phyloP scores from a whole-genome alignment of 1,284 basidiomycete species.

The Ceratobasidium sp. region DNA sequence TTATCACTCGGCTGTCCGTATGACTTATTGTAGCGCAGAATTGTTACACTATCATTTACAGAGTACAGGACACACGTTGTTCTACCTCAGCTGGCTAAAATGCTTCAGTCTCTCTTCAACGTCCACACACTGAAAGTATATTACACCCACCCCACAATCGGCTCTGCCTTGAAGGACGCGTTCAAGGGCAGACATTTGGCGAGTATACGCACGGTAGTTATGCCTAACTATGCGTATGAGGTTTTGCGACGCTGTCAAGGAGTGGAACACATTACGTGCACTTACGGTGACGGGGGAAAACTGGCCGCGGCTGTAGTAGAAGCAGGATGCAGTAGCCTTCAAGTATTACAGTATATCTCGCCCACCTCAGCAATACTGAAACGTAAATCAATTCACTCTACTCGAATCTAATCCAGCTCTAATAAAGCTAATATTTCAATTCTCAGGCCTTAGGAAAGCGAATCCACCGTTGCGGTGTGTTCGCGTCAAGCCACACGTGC shows the following conservation, averaged over 20 bases:
- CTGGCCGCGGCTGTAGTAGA: neutral
- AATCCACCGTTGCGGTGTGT: neutral
- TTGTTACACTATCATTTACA: slow-evolving; percentile 19
- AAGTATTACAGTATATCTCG: neutral
- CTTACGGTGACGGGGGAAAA: slow-evolving; percentile 8
- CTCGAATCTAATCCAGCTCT: too few species aligned
- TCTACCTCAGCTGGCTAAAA: slow-evolving; percentile 17
- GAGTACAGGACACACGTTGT: neutral
- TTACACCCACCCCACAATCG: slow-evolving; percentile 1
- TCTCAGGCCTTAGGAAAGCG: neutral
- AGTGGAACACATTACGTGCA: slow-evolving; percentile 23
- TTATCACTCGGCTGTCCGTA: neutral
- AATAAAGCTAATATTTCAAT: too few species aligned
- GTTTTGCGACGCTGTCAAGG: slow-evolving; percentile 20
- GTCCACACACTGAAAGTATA: slow-evolving; percentile 26
- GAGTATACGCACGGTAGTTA: slow-evolving; percentile 19
- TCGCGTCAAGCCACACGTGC: neutral
- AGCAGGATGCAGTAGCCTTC: slow-evolving; percentile 19
- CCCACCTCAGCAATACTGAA: neutral
- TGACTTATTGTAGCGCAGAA: neutral
- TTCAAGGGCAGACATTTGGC: slow-evolving; percentile 21
- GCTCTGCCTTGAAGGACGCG: slow-evolving; percentile 1
- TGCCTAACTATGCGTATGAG: slow-evolving; percentile 27
- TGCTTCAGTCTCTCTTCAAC: slow-evolving; percentile 14
- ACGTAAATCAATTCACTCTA: neutral